phyloP scores from a whole-genome alignment of 192 early-diverging fungal species.

The Coemansia sp. region DNA sequence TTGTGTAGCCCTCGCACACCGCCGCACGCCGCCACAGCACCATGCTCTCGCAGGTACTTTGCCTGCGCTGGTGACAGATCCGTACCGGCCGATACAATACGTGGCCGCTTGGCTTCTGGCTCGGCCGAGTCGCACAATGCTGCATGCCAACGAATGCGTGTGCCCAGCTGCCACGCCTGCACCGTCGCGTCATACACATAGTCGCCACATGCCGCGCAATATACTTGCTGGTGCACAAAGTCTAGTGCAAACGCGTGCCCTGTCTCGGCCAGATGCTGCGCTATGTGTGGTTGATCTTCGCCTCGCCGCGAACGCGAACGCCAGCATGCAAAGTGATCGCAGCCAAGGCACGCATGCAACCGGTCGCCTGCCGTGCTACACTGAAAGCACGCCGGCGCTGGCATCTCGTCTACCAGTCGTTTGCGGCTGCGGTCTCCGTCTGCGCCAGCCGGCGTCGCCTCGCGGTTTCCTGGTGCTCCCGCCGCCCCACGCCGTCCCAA shows the following conservation, averaged over 20 bases:
- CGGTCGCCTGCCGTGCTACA: conserved; percentile 61
- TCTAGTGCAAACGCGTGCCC: conserved; percentile 67
- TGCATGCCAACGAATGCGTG: conserved; percentile 52
- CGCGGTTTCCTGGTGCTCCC: conserved; percentile 20
- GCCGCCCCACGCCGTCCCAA: conserved; percentile 42
- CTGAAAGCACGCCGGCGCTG: conserved; percentile 57
- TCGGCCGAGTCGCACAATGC: conserved; percentile 40
- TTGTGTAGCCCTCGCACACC: conserved; percentile 88
- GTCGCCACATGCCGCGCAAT: conserved; percentile 75
- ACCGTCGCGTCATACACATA: conserved; percentile 82
- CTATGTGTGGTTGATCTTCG: conserved; percentile 10
- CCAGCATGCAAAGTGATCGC: conserved; percentile 80
- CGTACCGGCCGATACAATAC: conserved; percentile 30
- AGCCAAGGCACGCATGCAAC: conserved; percentile 78
- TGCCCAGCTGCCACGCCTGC: conserved; percentile 46
- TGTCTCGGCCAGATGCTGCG: conserved; percentile 17
- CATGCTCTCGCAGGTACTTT: conserved; percentile 45
- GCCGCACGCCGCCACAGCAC: conserved; percentile 30
- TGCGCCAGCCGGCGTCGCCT: conserved; percentile 31
- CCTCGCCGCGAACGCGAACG: conserved; percentile 41
- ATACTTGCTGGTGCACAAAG: conserved; percentile 65
- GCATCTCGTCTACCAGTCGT: conserved; percentile 57
- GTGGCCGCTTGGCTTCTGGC: conserved; percentile 32
- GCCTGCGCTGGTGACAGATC: conserved; percentile 38
- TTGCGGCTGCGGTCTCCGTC: conserved; percentile 56